Evolutionary conservation across 306 rosid species (phyloP), one percentile per base, ranked within the genome.

Genomic region (Trifolium pratense): DNA sequence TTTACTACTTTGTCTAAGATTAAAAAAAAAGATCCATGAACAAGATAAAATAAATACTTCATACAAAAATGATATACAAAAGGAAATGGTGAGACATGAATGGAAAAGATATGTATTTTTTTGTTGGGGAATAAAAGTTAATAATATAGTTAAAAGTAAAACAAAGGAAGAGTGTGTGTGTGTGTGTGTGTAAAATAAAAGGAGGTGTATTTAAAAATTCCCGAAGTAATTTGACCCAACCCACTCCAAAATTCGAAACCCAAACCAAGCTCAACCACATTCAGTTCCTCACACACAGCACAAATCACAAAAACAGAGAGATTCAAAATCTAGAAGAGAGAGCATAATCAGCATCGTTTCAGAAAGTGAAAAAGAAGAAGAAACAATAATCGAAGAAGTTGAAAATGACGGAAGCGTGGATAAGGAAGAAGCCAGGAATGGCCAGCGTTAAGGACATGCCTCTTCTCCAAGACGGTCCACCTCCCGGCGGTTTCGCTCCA

Each of bases 361-460:
- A 39, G 34, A 65, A 40, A 56, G 40, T 34, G 68, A 36, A 36
- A 2, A 29, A 67, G 45, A 26, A 20, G 10, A 18, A 34, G 18
- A 32, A 6, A 16, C 29, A 15, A 25, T 14, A 13, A 59, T 48
- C 70, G 13, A 40, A 17, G 17, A 77, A 86, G 70, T 73, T 59
- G 3, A 59, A 29, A 31, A 94, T 95, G 99, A 95, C 99, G 75
- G 99, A 95, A 85, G 90, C 99, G 1, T 26, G 42, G 78, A 91
- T 95, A 11, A 87, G 99, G 86, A 95, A 90, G 60, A 95, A 91
- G 89, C 92, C 99, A 0, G 99, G 99, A 10, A 95, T 95, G 99
- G 96, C 83, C 18, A 95, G 99, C 80, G 92, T 95, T 26, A 91
- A 90, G 91, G 99, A 95, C 82, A 95, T 95, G 99, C 99, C 99